phyloP scores from a whole-genome alignment of 805 yeast genomes.

The Lipomyces orientalis region DNA sequence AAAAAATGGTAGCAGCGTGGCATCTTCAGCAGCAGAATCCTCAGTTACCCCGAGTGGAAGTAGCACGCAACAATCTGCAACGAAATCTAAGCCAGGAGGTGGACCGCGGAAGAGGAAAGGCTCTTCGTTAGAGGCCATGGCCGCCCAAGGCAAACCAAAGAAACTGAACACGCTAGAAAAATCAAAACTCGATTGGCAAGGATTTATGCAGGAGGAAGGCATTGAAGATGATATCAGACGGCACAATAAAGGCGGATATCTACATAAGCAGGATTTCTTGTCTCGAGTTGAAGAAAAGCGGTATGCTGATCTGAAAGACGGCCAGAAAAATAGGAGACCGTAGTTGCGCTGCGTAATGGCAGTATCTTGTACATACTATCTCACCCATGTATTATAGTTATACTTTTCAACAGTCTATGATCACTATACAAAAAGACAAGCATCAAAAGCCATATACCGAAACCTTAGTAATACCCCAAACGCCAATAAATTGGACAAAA shows the following conservation, averaged over 20 bases:
- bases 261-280: slow-evolving; percentile 90
- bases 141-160: slow-evolving; percentile 55
- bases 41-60: slow-evolving; percentile 4
- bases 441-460: neutral
- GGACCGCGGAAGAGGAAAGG: slow-evolving; percentile 22
- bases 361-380: neutral
- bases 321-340: slow-evolving; percentile 39
- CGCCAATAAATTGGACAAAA: neutral
- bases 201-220: slow-evolving; percentile 85
- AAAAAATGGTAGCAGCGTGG: neutral
- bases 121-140: slow-evolving; percentile 30
- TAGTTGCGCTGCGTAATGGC: neutral
- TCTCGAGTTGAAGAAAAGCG: slow-evolving; percentile 68
- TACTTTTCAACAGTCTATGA: neutral
- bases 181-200: slow-evolving; percentile 92
- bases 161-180: slow-evolving; percentile 92
- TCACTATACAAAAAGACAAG: neutral
- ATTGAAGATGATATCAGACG: slow-evolving; percentile 79
- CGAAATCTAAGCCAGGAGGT: slow-evolving; percentile 3
- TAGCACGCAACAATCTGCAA: slow-evolving; percentile 40
- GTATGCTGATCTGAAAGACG: slow-evolving; percentile 57
- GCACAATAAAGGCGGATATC: slow-evolving; percentile 86
- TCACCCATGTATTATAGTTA: neutral
- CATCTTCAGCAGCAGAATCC: neutral
- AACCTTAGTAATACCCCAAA: neutral